Evolutionary conservation across 441 rosid species (phyloP), one percentile per base, ranked within the genome.

Genomic region (Gossypium gossypioides): DNA sequence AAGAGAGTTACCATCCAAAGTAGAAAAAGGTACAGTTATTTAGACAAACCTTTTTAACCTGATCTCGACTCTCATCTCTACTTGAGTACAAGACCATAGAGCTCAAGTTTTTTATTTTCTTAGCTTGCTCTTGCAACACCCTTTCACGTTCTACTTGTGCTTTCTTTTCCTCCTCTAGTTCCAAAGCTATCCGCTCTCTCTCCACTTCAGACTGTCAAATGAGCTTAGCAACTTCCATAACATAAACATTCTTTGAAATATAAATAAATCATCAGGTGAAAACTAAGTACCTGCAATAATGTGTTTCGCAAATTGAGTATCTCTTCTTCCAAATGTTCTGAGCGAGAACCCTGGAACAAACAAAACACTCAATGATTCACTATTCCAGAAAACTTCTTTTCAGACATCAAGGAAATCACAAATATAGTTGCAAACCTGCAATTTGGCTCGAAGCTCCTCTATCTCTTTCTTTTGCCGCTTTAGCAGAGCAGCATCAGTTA

Each of bases 401-500:
- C 9, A 52, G 60, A 37, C 7, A 21, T 18, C 7, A 76, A 34
- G 19, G 48, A 13, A 44, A 37, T 18, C 55, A 21, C 48, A 75
- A 10, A 69, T 4, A 71, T 51, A 63, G 51, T 44, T 18, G 60
- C 73, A 18, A 72, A 88, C 99, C 93, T 84, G 89, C 76, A 92
- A 79, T 84, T 95, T 92, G 76, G 91, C 89, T 67, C 97, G 88
- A 80, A 95, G 97, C 83, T 95, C 96, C 81, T 92, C 99, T 73
- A 95, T 95, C 81, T 95, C 99, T 82, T 87, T 92, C 89, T 95
- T 95, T 75, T 92, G 99, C 52, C 99, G 97, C 87, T 95, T 95
- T 77, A 95, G 73, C 72, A 95, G 73, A 78, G 99, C 99, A 75
- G 97, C 97, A 85, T 95, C 97, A 24, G 97, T 92, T 77, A 92